phyloP scores from a whole-genome alignment of 495 filamentous ascomycete genomes.

The Hypoxylon perforatum region DNA sequence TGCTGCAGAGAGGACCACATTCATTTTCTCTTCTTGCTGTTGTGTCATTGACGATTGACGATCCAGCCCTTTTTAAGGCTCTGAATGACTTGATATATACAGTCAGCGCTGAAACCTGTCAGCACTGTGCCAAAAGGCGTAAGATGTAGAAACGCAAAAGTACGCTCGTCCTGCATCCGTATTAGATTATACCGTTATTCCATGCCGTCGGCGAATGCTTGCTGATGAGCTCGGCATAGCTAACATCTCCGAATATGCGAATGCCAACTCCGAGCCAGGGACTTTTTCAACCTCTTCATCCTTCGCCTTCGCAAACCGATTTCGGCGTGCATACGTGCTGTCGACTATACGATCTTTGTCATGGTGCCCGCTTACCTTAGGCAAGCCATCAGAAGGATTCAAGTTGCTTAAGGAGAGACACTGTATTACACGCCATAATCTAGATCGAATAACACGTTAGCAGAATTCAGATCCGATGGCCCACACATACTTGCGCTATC shows the following conservation, averaged over 20 bases:
- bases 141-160: constrained; percentile 10
- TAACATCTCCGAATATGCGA: constrained; percentile 31
- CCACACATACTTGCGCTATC: constrained; percentile 26
- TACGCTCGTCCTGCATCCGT: constrained; percentile 18
- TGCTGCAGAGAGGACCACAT: constrained; percentile 11
- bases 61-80: constrained; percentile 31
- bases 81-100: constrained; percentile 25
- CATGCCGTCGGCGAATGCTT: constrained; percentile 14
- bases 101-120: background rate
- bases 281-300: background rate
- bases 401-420: background rate
- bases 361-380: background rate
- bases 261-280: constrained; percentile 26
- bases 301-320: constrained; percentile 21
- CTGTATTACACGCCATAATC: background rate
- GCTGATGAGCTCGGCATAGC: constrained; percentile 35
- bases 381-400: constrained; percentile 5
- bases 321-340: constrained; percentile 21
- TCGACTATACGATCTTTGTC: background rate
- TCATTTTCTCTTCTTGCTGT: constrained; percentile 17
- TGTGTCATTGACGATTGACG: constrained; percentile 30
- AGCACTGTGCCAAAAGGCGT: constrained; percentile 25
- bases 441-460: constrained; percentile 1
- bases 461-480: constrained; percentile 31
- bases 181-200: constrained; percentile 20